Evolutionary conservation across 2,329 filamentous ascomycete species (phyloP).

Genomic region (Aspergillus uvarum): DNA sequence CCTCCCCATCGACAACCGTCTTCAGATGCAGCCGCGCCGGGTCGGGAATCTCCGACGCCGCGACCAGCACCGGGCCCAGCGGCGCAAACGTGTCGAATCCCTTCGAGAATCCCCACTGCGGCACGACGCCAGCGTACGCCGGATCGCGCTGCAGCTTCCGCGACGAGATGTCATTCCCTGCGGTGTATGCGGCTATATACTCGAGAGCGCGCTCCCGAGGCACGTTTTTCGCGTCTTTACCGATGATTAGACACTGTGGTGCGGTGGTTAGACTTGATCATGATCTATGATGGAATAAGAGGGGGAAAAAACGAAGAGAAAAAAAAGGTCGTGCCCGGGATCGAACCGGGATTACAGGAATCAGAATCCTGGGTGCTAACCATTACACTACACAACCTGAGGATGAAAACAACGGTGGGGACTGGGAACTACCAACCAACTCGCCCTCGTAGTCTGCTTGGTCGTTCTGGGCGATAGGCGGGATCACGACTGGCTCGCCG

Average conservation of each 20-base stretch:
- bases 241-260: slow-evolving; percentile 50
- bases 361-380: no score
- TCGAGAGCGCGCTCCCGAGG: slow-evolving; percentile 44
- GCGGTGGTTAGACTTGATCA: background rate
- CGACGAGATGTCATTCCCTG: slow-evolving; percentile 57
- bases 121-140: slow-evolving; percentile 49
- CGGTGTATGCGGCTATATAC: slow-evolving; percentile 56
- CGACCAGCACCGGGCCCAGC: slow-evolving; percentile 52
- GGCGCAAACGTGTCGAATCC: slow-evolving; percentile 59
- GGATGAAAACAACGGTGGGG: fast-evolving
- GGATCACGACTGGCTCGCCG: slow-evolving; percentile 61
- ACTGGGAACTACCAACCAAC: slow-evolving; percentile 55
- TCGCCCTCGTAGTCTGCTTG: slow-evolving; percentile 73
- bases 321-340: slow-evolving; percentile 28
- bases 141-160: slow-evolving; percentile 55
- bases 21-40: slow-evolving; percentile 45
- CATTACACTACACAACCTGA: no score
- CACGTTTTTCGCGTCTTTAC: slow-evolving; percentile 54
- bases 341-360: slow-evolving; percentile 21
- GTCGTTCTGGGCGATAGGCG: slow-evolving; percentile 60
- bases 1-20: slow-evolving; percentile 51
- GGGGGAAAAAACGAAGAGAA: background rate
- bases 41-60: slow-evolving; percentile 41
- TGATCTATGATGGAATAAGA: no score
- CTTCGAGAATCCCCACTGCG: slow-evolving; percentile 59